Conservation (phyloP, 352 stramenopile genomes). For the Nothophytophthora sp. region DNA sequence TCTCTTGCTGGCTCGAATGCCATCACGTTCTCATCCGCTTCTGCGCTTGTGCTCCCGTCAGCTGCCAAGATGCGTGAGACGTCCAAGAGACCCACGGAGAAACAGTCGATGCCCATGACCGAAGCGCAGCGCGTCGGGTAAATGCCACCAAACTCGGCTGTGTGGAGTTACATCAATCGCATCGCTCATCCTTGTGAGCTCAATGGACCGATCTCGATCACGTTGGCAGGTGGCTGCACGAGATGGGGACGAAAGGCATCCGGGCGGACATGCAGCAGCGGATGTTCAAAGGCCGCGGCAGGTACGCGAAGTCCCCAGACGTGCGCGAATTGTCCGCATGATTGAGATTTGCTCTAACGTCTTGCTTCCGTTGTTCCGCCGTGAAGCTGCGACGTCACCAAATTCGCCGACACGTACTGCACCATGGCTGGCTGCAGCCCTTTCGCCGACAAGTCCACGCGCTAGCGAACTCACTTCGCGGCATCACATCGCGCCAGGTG, state of each 20-base stretch:
- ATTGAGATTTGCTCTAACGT: no score
- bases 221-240: constrained; percentile 77
- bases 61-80: constrained; percentile 65
- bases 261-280: constrained; percentile 73
- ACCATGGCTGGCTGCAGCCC: constrained; percentile 86
- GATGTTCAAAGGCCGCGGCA: constrained; percentile 84
- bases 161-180: background rate
- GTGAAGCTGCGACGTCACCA: constrained; percentile 76
- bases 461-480: constrained; percentile 38
- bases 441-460: constrained; percentile 84
- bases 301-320: constrained; percentile 32
- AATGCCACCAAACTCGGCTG: background rate
- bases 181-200: background rate
- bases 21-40: background rate
- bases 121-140: constrained; percentile 78
- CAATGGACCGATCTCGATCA: constrained; percentile 6
- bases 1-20: background rate
- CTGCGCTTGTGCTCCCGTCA: background rate
- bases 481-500: no score
- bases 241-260: constrained; percentile 67
- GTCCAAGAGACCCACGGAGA: constrained; percentile 69
- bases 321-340: background rate
- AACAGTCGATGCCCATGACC: constrained; percentile 64
- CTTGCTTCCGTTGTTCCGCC: background rate
- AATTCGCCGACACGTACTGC: constrained; percentile 84